phyloP scores from a whole-genome alignment of 352 stramenopile genomes.

The Globisporangium megalacanthum region DNA sequence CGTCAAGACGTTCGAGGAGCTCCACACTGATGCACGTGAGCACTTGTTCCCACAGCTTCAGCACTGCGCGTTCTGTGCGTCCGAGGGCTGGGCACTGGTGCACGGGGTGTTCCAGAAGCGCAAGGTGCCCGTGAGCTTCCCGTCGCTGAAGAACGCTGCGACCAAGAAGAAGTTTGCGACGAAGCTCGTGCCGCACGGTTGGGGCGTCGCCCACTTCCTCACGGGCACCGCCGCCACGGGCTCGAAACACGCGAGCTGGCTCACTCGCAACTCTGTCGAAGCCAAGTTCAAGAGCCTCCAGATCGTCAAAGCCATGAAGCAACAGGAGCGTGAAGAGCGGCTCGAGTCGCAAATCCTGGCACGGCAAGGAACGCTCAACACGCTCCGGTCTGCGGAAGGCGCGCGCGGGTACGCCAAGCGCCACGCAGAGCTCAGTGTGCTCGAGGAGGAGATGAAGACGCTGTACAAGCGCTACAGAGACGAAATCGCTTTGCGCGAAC shows the following conservation, averaged over 20 bases:
- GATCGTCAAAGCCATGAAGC: slow-evolving; percentile 61
- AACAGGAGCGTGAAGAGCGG: slow-evolving; percentile 59
- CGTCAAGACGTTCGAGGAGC: slow-evolving; percentile 62
- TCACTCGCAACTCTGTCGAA: slow-evolving; percentile 61
- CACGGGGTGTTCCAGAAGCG: slow-evolving; percentile 67
- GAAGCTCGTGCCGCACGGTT: slow-evolving; percentile 57
- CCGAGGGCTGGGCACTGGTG: slow-evolving; percentile 71
- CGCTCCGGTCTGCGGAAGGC: slow-evolving; percentile 58
- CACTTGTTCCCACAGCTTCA: slow-evolving; percentile 55
- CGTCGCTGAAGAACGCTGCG: slow-evolving; percentile 12
- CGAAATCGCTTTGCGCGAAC: slow-evolving; percentile 31
- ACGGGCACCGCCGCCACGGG: slow-evolving; percentile 31
- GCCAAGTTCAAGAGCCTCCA: slow-evolving; percentile 68
- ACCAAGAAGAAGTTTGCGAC: slow-evolving; percentile 16
- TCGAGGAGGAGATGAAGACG: slow-evolving; percentile 50
- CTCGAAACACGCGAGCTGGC: slow-evolving; percentile 42
- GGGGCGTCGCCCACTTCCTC: slow-evolving; percentile 73
- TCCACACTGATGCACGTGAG: slow-evolving; percentile 41
- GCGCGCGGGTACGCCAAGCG: slow-evolving; percentile 63
- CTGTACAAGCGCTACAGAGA: slow-evolving; percentile 42
- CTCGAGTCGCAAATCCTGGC: slow-evolving; percentile 58
- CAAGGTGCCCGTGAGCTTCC: slow-evolving; percentile 19
- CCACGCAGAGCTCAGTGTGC: slow-evolving; percentile 47
- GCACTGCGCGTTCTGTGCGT: slow-evolving; percentile 50
- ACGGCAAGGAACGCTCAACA: slow-evolving; percentile 60